phyloP scores from a whole-genome alignment of 768 basidiomycete genomes.

The Mycena capillaripes region DNA sequence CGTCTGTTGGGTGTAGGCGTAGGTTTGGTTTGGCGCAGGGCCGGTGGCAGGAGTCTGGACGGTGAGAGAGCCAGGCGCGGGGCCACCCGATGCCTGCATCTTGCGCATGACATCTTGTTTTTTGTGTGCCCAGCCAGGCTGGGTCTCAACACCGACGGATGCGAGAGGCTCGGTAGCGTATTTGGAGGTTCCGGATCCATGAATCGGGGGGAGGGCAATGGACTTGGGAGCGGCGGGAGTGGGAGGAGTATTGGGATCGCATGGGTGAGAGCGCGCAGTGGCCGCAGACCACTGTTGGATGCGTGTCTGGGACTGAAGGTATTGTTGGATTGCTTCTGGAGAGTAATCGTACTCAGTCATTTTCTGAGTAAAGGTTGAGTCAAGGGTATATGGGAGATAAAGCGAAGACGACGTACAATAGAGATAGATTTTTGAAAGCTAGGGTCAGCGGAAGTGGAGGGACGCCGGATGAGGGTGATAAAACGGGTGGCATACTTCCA shows the following conservation, averaged over 20 bases:
- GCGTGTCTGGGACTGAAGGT: conserved; percentile 60
- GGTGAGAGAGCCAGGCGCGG: neutral
- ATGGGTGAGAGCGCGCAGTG: conserved; percentile 42
- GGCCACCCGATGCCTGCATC: neutral
- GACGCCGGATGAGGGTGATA: too few species aligned
- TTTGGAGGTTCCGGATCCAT: neutral
- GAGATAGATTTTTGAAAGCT: neutral
- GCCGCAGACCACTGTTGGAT: conserved; percentile 62
- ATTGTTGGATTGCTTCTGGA: conserved; percentile 64
- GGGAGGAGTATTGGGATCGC: conserved; percentile 49
- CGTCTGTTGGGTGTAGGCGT: conserved; percentile 17
- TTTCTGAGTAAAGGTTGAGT: neutral
- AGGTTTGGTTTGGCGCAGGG: neutral
- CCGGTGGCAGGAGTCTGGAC: neutral
- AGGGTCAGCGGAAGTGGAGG: too few species aligned
- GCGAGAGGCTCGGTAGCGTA: neutral
- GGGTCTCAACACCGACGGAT: neutral
- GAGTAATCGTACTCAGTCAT: conserved; percentile 78
- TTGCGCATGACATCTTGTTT: neutral
- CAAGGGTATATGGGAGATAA: neutral
- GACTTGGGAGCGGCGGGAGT: conserved; percentile 43
- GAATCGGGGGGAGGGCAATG: neutral
- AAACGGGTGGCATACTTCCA: neutral
- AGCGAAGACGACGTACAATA: neutral
- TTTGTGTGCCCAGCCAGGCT: neutral